Evolutionary conservation across 257 asterid species (phyloP), one percentile per base, ranked within the genome.

Genomic region (Petunia secreta): DNA sequence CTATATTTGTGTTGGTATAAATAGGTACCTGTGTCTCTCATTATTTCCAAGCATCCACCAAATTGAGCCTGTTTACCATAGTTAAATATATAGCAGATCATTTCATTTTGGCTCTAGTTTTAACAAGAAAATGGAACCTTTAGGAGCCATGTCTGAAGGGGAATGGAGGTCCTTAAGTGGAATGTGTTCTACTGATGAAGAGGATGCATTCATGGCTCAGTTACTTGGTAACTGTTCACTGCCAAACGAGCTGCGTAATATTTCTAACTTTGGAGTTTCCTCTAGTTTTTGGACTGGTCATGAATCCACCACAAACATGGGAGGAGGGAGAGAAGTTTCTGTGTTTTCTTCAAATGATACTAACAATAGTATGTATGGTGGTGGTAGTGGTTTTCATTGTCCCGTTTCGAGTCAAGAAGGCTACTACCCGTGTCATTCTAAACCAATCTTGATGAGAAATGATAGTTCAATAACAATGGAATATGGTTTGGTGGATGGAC

Each of bases 101-200:
- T 64, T 64, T 13, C 73, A 4, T 64, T 63, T 4, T 34, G 38
- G 68, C 8, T 11, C 44, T 63, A 36, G 15, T n/a, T 8, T 14
- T 7, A n/a, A n/a, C 34, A 10, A 37, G 0, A 25, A 84, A 41
- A 90, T 93, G 97, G 97, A 91, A 85, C 64, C 80, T 39, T 44
- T 86, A 73, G 92, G 83, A 71, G 83, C 89, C 43, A 91, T 91
- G 80, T 80, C 87, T 79, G 93, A 91, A 59, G 95, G 90, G 73
- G 95, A 93, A 82, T 90, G 91, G 94, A 93, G 89, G 6, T 83
- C 92, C 16, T 75, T 90, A 39, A 87, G 86, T 89, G 91, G 76
- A 80, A 84, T 91, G 83, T 90, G 90, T 74, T 83, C 88, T 0
- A 77, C 77, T 68, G 97, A 90, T 68, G 97, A 90, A 57, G 87